A percentile compares a stretch with the other conserved stretches of the same genome.
phyloP scores from a whole-genome alignment of 805 yeast species.

The Metschnikowia dekortorum region DNA sequence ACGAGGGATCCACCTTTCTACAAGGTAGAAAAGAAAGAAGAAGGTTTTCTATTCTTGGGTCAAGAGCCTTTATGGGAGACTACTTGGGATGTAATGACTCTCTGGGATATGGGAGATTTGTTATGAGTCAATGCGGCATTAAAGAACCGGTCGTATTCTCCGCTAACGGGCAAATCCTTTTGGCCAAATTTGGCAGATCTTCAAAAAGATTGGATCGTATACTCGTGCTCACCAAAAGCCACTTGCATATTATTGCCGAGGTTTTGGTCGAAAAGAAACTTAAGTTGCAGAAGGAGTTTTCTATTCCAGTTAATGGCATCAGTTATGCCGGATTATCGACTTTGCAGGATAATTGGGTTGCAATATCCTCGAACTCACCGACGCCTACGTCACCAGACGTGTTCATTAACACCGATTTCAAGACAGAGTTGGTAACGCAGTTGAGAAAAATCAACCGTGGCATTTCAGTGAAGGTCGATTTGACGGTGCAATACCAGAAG shows the following conservation, averaged over 20 bases:
- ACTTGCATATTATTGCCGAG: constrained; percentile 70
- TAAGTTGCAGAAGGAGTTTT: constrained; percentile 56
- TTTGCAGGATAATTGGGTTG: constrained; percentile 90
- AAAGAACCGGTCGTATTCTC: constrained; percentile 73
- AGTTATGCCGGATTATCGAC: constrained; percentile 63
- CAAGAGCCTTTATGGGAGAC: constrained; percentile 91
- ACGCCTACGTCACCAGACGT: constrained; percentile 66
- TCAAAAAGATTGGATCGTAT: constrained; percentile 72
- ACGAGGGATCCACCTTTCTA: constrained; percentile 69
- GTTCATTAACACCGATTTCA: constrained; percentile 73
- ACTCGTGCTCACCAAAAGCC: constrained; percentile 60
- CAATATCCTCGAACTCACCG: constrained; percentile 48
- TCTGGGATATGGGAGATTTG: constrained; percentile 66
- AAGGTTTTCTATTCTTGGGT: constrained; percentile 79
- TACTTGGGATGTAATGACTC: constrained; percentile 78
- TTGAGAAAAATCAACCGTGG: constrained; percentile 58
- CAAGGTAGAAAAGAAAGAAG: constrained; percentile 84
- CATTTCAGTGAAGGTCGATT: constrained; percentile 61
- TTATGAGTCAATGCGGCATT: constrained; percentile 66
- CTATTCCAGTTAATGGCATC: constrained; percentile 57
- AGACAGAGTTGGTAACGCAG: constrained; percentile 82
- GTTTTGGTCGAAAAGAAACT: constrained; percentile 56
- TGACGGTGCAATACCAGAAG: constrained; percentile 77
- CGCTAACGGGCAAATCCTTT: constrained; percentile 71
- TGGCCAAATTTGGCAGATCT: constrained; percentile 89